phyloP scores from a whole-genome alignment of 2,329 filamentous ascomycete genomes.

The Cadophora sp. region DNA sequence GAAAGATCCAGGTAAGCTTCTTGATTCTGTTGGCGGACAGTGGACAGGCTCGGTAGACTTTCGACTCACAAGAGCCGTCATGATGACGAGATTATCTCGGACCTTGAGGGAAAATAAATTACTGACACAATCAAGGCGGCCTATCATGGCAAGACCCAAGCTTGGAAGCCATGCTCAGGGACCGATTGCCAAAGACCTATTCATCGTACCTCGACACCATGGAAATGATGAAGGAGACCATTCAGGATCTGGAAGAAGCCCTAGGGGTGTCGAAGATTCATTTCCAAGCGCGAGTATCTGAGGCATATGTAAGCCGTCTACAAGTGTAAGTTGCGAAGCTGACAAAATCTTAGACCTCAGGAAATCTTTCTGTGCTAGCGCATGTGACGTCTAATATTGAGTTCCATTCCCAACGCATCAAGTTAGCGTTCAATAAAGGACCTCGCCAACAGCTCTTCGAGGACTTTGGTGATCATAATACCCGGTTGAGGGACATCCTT shows the following conservation, averaged over 20 bases:
- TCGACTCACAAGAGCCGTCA: too few relatives aligned
- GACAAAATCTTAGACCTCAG: background rate
- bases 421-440: conserved; percentile 26
- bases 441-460: conserved; percentile 27
- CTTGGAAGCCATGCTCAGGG: conserved; percentile 22
- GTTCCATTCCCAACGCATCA: conserved; percentile 26
- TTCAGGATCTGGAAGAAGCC: conserved; percentile 23
- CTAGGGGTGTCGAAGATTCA: conserved; percentile 28
- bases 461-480: conserved; percentile 24
- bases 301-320: conserved; percentile 22
- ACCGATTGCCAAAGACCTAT: conserved; percentile 31
- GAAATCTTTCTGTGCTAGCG: background rate
- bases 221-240: conserved; percentile 24
- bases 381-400: conserved; percentile 20
- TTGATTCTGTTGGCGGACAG: background rate
- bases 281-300: conserved; percentile 24
- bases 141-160: conserved; percentile 24
- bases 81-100: too few relatives aligned
- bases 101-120: background rate
- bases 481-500: conserved; percentile 23
- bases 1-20: conserved; percentile 16
- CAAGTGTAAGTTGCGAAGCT: background rate
- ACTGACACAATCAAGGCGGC: conserved; percentile 17
- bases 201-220: conserved; percentile 30
- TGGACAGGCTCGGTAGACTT: too few relatives aligned